Evolutionary conservation across 164 flowering plant genomes (phyloP).

Genomic region (grape (Vitis vinifera)): DNA sequence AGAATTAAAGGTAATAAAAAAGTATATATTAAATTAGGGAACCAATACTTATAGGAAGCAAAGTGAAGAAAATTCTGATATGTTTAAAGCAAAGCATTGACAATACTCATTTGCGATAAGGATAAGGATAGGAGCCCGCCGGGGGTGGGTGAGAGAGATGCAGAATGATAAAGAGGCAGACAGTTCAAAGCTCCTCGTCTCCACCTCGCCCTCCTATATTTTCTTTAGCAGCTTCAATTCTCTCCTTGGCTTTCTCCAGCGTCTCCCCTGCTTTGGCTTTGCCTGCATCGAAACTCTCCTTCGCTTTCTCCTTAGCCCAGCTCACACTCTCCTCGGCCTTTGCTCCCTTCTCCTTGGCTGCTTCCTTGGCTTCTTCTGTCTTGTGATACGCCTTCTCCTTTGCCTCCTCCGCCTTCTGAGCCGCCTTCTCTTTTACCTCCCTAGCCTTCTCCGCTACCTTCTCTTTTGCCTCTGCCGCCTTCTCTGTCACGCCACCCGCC

Average conservation of each 20-base stretch:
- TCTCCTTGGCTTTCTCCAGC: slow-evolving; percentile 28
- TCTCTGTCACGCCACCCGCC: slow-evolving; percentile 3
- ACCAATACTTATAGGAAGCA: too few relatives aligned
- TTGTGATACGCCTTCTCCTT: slow-evolving; percentile 8
- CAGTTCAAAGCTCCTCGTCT: slow-evolving; percentile 5
- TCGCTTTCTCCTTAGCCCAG: slow-evolving; percentile 27
- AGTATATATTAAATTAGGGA: too few relatives aligned
- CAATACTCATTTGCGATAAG: too few relatives aligned
- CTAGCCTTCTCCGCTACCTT: slow-evolving; percentile 5
- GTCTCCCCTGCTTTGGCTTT: slow-evolving; percentile 38
- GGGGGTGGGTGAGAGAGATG: too few relatives aligned
- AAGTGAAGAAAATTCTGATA: too few relatives aligned
- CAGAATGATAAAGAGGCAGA: too few relatives aligned
- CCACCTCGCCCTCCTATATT: too few relatives aligned
- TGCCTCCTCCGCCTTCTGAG: slow-evolving; percentile 8
- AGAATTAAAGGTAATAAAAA: too few relatives aligned
- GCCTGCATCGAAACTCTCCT: slow-evolving; percentile 32
- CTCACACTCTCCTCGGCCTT: slow-evolving; percentile 15
- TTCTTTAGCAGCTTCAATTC: slow-evolving; percentile 29
- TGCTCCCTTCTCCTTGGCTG: background rate
- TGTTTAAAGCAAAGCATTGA: too few relatives aligned
- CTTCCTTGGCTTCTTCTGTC: slow-evolving; percentile 19
- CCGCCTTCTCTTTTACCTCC: slow-evolving; percentile 3
- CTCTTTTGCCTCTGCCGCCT: slow-evolving; percentile 3
- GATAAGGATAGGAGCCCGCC: too few relatives aligned